These are phyloP conservation scores for Arctium minus DNA, from an alignment of 129 eudicot species.

Conservation along the genomic window DNA sequence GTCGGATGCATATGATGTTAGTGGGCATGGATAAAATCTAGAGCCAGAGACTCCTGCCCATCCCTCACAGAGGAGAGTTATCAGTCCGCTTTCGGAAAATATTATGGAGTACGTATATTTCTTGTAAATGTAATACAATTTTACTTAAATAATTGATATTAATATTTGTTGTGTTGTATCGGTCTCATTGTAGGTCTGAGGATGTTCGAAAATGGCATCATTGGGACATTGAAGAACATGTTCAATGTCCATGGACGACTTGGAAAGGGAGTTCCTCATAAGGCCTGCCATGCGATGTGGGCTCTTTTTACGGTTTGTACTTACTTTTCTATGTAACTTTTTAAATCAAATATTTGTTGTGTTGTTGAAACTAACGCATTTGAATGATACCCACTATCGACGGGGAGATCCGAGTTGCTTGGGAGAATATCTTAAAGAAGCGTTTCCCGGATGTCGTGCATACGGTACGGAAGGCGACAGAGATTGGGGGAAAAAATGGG, in stretches of 20 bases:
- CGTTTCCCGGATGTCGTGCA: too few relatives aligned
- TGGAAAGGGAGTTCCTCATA: not conserved
- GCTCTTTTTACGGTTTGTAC: not conserved
- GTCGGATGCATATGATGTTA: not conserved
- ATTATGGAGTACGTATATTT: not conserved
- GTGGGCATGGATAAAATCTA: not conserved
- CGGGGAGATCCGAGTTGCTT: not conserved
- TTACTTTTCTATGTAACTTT: too few relatives aligned
- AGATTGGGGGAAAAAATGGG: too few relatives aligned
- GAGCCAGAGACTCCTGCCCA: not conserved
- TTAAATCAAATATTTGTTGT: too few relatives aligned
- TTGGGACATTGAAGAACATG: too few relatives aligned
- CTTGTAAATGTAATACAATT: not conserved
- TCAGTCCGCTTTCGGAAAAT: not conserved
- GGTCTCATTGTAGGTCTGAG: too few relatives aligned
- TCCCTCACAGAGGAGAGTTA: not conserved
- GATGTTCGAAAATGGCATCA: too few relatives aligned
- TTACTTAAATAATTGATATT: too few relatives aligned
- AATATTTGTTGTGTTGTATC: too few relatives aligned
- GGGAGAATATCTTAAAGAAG: not conserved
- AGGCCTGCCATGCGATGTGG: not conserved
- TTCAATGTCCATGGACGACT: not conserved
- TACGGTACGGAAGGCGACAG: too few relatives aligned
- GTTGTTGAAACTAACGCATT: too few relatives aligned
- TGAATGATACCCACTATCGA: not conserved